Percentiles rank a stretch among this genome's conserved stretches.
phyloP scores from a whole-genome alignment of 139 green algal species.

The Zygnema cylindricum region DNA sequence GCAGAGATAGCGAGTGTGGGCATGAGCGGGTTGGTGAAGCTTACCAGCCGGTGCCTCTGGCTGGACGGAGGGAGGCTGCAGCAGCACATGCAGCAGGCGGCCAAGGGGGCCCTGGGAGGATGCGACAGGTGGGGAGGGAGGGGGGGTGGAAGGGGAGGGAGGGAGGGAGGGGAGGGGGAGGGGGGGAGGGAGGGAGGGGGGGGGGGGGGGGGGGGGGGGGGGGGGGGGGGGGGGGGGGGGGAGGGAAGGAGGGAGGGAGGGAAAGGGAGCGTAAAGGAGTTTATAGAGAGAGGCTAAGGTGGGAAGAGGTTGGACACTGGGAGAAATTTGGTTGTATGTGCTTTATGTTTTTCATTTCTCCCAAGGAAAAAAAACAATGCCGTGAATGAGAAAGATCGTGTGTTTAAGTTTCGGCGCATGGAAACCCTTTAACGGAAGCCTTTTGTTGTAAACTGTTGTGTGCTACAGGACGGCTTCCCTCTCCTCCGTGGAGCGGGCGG shows the following conservation, averaged over 20 bases:
- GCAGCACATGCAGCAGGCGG: constrained; percentile 70
- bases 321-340: neutral
- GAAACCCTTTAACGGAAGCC: neutral
- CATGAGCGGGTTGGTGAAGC: constrained; percentile 66
- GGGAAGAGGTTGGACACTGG: neutral
- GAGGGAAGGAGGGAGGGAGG: neutral
- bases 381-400: neutral
- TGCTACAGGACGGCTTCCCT: constrained; percentile 30
- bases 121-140: constrained; percentile 4
- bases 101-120: constrained; percentile 34
- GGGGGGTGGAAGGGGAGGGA: constrained; percentile 1
- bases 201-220: neutral
- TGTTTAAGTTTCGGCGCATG: neutral
- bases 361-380: neutral
- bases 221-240: neutral
- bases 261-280: neutral
- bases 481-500: constrained; percentile 75
- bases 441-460: constrained; percentile 2
- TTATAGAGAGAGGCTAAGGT: neutral
- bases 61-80: constrained; percentile 80
- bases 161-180: neutral
- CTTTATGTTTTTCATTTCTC: neutral
- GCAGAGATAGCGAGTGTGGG: neutral
- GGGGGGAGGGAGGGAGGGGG: neutral
- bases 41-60: constrained; percentile 94